Conservation (phyloP, 345 rosid species). For the Linum usitatissimum region DNA sequence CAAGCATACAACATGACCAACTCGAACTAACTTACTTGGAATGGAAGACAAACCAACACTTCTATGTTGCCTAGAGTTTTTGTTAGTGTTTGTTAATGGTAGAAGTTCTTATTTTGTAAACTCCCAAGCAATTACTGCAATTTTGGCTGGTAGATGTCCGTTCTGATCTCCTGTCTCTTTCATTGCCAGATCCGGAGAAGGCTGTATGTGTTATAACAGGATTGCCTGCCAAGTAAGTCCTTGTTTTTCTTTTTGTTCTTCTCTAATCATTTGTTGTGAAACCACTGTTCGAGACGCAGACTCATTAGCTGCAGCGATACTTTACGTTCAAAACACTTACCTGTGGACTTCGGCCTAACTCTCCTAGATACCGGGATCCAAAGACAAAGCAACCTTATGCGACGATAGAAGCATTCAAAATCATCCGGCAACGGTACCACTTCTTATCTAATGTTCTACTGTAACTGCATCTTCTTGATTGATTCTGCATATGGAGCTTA, state of each 20-base stretch:
- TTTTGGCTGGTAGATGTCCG: not conserved
- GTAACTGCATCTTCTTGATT: too few relatives aligned
- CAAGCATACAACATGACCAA: not conserved
- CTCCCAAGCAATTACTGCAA: not conserved
- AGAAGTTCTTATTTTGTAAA: not conserved
- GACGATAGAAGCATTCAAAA: conserved; percentile 75
- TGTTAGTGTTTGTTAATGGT: too few relatives aligned
- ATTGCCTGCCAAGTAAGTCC: conserved; percentile 82
- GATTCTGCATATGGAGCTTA: not conserved
- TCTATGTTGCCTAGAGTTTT: not conserved
- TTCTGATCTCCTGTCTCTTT: conserved; percentile 9
- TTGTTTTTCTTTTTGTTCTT: conserved; percentile 11
- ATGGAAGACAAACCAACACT: not conserved
- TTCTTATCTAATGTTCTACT: not conserved
- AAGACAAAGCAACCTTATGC: conserved; percentile 86
- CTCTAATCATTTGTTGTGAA: conserved; percentile 5
- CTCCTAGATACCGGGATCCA: conserved; percentile 74
- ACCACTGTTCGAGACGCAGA: not conserved
- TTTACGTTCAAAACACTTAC: not conserved
- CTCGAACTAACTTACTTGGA: not conserved
- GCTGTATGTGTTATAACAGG: conserved; percentile 77
- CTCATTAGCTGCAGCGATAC: not conserved
- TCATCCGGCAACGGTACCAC: conserved; percentile 61
- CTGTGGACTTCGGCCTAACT: not conserved
- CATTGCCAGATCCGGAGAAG: conserved; percentile 66